These are phyloP conservation scores for Candida ortonii DNA, from an alignment of 805 yeast species.

Conservation along the genomic window DNA sequence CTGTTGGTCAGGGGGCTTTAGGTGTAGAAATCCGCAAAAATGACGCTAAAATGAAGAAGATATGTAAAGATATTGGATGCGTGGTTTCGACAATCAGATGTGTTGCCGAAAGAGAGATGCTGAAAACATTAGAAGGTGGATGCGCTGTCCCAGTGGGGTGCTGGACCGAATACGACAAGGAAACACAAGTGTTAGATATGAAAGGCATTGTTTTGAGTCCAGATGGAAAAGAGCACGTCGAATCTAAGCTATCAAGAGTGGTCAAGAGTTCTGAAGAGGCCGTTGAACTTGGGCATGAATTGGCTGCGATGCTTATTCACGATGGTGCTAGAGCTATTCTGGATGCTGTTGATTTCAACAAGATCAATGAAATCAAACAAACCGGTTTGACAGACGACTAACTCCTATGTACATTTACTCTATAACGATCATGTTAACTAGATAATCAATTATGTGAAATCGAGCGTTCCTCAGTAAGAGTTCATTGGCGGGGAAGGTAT, in stretches of 20 bases:
- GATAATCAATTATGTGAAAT: too few species aligned
- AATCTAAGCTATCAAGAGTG: slow-evolving; percentile 41
- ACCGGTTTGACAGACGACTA: slow-evolving; percentile 28
- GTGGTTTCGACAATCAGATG: slow-evolving; percentile 68
- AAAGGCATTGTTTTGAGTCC: slow-evolving; percentile 79
- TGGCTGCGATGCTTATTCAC: slow-evolving; percentile 65
- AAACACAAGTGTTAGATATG: slow-evolving; percentile 45
- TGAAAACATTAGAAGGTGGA: slow-evolving; percentile 93
- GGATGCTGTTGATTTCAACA: slow-evolving; percentile 73
- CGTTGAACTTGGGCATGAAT: slow-evolving; percentile 59
- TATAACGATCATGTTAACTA: too few species aligned
- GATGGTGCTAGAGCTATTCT: slow-evolving; percentile 83
- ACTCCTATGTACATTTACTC: slow-evolving; percentile 1
- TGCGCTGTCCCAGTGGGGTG: slow-evolving; percentile 98
- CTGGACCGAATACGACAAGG: slow-evolving; percentile 46
- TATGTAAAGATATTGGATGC: slow-evolving; percentile 67
- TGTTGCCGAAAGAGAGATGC: slow-evolving; percentile 80
- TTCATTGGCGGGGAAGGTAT: too few species aligned
- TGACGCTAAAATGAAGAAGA: slow-evolving; percentile 55
- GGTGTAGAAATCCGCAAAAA: slow-evolving; percentile 83
- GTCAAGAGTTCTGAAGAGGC: slow-evolving; percentile 56
- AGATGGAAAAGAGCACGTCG: slow-evolving; percentile 73
- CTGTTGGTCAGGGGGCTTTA: slow-evolving; percentile 98
- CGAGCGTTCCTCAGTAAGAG: too few species aligned
- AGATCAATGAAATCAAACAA: slow-evolving; percentile 45